Conservation (phyloP, 441 rosid genomes). For the Gossypium davidsonii region DNA sequence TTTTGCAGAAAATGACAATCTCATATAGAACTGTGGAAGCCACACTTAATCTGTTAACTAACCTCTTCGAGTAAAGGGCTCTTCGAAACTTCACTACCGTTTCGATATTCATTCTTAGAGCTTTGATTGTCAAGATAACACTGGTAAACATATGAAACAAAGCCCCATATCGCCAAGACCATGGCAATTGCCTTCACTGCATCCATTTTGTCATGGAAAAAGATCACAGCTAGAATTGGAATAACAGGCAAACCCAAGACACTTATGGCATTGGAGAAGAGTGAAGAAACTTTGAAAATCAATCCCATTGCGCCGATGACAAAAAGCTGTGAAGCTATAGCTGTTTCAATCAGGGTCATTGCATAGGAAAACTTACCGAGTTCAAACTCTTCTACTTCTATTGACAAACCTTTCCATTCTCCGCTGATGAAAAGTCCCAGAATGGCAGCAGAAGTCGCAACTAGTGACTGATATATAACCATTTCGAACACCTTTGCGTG, state of each 20-base stretch:
- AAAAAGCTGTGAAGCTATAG: conserved; percentile 34
- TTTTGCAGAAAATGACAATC: not conserved
- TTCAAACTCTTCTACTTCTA: conserved; percentile 29
- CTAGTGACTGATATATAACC: conserved; percentile 29
- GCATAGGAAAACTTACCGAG: conserved; percentile 35
- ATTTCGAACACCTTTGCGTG: not conserved
- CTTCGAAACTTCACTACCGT: conserved; percentile 16
- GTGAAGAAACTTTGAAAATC: conserved; percentile 51
- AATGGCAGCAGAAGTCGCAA: conserved; percentile 27
- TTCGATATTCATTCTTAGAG: conserved; percentile 6
- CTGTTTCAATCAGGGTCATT: conserved; percentile 36
- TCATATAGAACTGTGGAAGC: not conserved
- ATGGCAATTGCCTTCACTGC: conserved; percentile 54
- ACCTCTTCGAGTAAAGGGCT: conserved; percentile 20
- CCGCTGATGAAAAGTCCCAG: conserved; percentile 52
- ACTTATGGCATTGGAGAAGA: conserved; percentile 55
- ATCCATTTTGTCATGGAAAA: conserved; percentile 55
- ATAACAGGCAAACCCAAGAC: conserved; percentile 48
- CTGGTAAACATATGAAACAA: conserved; percentile 40
- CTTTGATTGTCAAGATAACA: conserved; percentile 26
- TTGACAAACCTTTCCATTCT: conserved; percentile 37
- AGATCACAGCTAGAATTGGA: conserved; percentile 40
- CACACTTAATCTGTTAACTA: not conserved
- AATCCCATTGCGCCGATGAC: conserved; percentile 33
- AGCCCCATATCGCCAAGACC: conserved; percentile 65